Conservation (phyloP, 176 grass and related monocot species). For the Puccinellia tenuiflora region DNA sequence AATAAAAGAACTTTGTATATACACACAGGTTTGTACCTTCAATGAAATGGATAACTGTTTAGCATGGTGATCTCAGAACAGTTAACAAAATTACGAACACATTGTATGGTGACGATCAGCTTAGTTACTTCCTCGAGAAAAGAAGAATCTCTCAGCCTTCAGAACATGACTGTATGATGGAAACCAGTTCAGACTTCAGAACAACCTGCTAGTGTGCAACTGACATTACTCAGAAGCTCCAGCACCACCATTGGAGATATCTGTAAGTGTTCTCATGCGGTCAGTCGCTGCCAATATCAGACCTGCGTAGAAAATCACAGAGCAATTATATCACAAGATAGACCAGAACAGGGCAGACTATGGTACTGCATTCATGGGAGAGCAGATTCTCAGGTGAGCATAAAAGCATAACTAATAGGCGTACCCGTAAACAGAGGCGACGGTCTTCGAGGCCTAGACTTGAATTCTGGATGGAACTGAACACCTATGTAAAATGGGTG, state of each 20-base stretch:
- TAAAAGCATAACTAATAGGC: background rate
- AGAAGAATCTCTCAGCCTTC: background rate
- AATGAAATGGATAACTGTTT: background rate
- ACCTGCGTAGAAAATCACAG: conserved; percentile 35
- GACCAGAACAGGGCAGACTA: background rate
- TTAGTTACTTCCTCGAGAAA: background rate
- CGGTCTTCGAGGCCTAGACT: conserved; percentile 79
- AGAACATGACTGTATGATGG: no score
- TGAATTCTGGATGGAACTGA: conserved; percentile 97
- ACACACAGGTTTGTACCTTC: background rate
- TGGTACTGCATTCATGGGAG: background rate
- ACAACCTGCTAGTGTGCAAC: background rate
- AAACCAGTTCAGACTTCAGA: no score
- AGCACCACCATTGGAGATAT: conserved; percentile 32
- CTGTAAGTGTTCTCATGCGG: conserved; percentile 34
- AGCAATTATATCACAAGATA: background rate
- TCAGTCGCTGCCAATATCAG: conserved; percentile 83
- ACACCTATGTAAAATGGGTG: conserved; percentile 89
- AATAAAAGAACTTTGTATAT: background rate
- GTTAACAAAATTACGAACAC: background rate
- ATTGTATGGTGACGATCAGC: background rate
- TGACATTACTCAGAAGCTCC: conserved; percentile 24
- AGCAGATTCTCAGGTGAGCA: background rate
- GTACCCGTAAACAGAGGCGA: conserved; percentile 85
- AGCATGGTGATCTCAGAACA: background rate